Base-by-base conservation (phyloP, 805 yeast species). In the Candida sonorensis region DNA sequence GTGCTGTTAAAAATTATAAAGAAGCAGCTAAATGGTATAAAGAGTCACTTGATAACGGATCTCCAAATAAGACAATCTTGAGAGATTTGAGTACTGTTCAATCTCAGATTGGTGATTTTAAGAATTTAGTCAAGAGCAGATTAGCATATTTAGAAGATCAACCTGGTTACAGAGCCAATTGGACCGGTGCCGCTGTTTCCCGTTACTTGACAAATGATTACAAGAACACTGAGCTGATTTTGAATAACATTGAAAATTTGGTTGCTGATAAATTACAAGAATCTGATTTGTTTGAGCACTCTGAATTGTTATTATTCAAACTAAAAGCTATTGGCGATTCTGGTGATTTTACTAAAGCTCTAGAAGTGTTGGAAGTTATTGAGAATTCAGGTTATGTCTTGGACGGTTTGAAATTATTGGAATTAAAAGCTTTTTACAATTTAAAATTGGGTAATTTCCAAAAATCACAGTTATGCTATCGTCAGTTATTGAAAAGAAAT, bases 131-230 rank as follows among this genome's bases (percentile, higher is more conserved):
- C 4, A 71, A 61, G 9, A 71, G 90, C 2, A 72, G 97, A 46
- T 75, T 73, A 38, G 66, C 67, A 23, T 77, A 76, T 47, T 67
- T 92, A 56, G 83, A 81, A 46, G 69, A 72, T 17, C 79, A 72
- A 45, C 77, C 92, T 9, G 94, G 94, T 0, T 83, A 75, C 53
- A 72, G 96, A 42, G 87, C 90, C 40, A 83, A 85, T 51, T 88
- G 96, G 95, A 82, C 94, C 2, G 79, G 81, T 0, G 67, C 82
- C 31, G 95, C 95, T 1, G 68, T 86, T 26, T 95, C 97, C 1
- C 85, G 81, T 51, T 84, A 83, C 55, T 64, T 88, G 51, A 74
- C 73, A 53, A 70, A 72, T 17, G 84, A 87, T 48, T 71, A 67
- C 48, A 64, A 62, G 23, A 74, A 73, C 16, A 90, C 95, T 6